These are phyloP conservation scores for Spinellus fusiger DNA, from an alignment of 192 early-diverging fungal species.

Conservation along the genomic window DNA sequence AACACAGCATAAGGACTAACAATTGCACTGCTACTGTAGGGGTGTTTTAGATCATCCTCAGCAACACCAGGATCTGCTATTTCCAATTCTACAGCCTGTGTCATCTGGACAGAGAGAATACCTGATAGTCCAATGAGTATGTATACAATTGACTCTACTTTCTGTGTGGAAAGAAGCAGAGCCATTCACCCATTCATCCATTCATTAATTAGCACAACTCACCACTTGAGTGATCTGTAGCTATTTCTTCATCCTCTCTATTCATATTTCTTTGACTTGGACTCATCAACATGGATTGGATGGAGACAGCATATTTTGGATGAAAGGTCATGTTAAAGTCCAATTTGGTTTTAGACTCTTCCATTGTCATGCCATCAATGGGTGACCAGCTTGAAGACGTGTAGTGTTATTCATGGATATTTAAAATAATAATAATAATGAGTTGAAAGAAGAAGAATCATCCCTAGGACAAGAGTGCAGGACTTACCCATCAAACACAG, in stretches of 20 bases:
- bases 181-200: too few relatives aligned
- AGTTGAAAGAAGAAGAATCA: neutral
- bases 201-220: neutral
- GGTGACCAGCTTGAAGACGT: constrained; percentile 14
- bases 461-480: too few relatives aligned
- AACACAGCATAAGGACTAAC: constrained; percentile 23
- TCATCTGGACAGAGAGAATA: constrained; percentile 16
- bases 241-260: constrained; percentile 8
- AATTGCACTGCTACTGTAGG: constrained; percentile 10
- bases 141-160: neutral
- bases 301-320: constrained; percentile 23
- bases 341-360: constrained; percentile 9
- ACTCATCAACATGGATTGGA: constrained; percentile 6
- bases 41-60: constrained; percentile 20
- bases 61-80: constrained; percentile 19
- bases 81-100: constrained; percentile 25
- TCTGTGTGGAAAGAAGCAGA: neutral
- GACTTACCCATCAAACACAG: constrained; percentile 21
- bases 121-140: neutral
- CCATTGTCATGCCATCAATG: constrained; percentile 20
- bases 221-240: constrained; percentile 8
- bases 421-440: neutral
- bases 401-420: neutral
- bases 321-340: constrained; percentile 26
- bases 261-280: neutral